Evolutionary conservation across 1,139 yeast genomes (phyloP).

Genomic region (Kodamaea alishanica): DNA sequence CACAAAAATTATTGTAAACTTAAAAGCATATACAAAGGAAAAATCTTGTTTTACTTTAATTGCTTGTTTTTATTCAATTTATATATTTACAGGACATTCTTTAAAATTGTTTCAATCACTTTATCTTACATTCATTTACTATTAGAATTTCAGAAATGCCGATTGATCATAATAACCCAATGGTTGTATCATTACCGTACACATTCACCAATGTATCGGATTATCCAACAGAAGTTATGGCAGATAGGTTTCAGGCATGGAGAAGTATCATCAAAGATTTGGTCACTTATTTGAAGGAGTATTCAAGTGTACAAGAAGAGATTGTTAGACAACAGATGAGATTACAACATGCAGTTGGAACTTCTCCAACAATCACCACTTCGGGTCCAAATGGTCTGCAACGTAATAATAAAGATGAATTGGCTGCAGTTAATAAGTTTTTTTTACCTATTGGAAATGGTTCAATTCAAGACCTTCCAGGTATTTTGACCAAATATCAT

Average conservation of each 20-base stretch:
- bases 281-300: slow-evolving; percentile 71
- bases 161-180: slow-evolving; percentile 31
- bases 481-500: slow-evolving; percentile 69
- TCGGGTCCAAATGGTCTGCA: slow-evolving; percentile 9
- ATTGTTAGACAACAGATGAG: slow-evolving; percentile 78
- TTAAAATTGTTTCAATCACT: too few relatives aligned
- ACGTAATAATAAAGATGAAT: slow-evolving; percentile 25
- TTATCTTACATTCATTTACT: too few relatives aligned
- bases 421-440: slow-evolving; percentile 42
- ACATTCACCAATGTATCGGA: slow-evolving; percentile 28
- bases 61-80: too few relatives aligned
- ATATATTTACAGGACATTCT: too few relatives aligned
- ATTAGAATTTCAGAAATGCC: slow-evolving; percentile 5
- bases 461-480: slow-evolving; percentile 78
- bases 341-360: slow-evolving; percentile 70
- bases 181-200: slow-evolving; percentile 39
- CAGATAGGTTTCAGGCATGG: slow-evolving; percentile 85
- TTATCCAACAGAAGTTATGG: slow-evolving; percentile 81
- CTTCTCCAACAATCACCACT: slow-evolving; percentile 21
- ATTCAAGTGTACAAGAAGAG: slow-evolving; percentile 83
- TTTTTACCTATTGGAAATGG: slow-evolving; percentile 77
- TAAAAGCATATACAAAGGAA: too few relatives aligned
- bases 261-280: slow-evolving; percentile 72
- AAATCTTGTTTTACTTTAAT: too few relatives aligned
- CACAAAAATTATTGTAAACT: too few relatives aligned